Percentiles rank a stretch among this genome's conserved stretches.
Evolutionary conservation across 2,329 filamentous ascomycete genomes (phyloP).

Genomic region (Apiospora hydei): DNA sequence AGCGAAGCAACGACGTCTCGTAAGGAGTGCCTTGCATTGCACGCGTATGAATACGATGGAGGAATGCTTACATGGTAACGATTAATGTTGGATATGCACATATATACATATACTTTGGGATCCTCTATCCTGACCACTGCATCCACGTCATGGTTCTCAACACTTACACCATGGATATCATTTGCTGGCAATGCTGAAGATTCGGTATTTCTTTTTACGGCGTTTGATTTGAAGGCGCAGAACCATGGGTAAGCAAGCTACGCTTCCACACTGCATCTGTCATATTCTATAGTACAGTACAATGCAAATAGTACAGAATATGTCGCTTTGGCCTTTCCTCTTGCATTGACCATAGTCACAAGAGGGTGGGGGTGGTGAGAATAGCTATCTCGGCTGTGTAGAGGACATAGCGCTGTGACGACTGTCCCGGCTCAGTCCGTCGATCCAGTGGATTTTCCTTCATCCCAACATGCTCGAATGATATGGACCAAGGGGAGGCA

Average conservation of each 20-base stretch:
- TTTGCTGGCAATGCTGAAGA: background rate
- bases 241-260: background rate
- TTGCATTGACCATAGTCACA: background rate
- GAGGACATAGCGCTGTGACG: background rate
- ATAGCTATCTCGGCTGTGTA: background rate
- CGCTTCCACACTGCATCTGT: background rate
- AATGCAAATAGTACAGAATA: background rate
- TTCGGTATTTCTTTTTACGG: background rate
- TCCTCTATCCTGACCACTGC: background rate
- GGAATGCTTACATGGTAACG: slow-evolving; percentile 6
- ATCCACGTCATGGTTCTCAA: background rate
- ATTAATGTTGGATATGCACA: slow-evolving; percentile 18
- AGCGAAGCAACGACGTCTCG: background rate
- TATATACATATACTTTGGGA: background rate
- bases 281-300: background rate
- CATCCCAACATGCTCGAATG: background rate
- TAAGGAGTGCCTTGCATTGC: background rate
- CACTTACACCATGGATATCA: background rate
- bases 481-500: background rate
- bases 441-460: background rate
- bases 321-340: background rate
- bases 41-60: slow-evolving; percentile 15
- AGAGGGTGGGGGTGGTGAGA: background rate
- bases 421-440: background rate
- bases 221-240: background rate